Evolutionary conservation across 331 rosid genomes (phyloP).

Genomic region (Acacia pycnantha): DNA sequence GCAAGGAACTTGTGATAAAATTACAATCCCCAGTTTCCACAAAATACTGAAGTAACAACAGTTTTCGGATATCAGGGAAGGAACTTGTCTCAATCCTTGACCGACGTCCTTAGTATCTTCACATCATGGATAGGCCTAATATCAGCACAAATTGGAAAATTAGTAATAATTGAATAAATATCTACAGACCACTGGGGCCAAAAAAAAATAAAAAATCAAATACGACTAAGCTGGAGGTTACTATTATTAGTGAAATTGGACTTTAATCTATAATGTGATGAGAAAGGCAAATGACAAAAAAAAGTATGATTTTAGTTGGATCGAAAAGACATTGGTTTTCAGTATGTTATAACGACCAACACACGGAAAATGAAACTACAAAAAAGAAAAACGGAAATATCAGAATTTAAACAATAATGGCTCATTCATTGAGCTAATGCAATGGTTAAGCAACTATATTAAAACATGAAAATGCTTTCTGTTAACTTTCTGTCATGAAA

Average conservation of each 20-base stretch:
- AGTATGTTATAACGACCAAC: background rate
- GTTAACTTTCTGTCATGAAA: background rate
- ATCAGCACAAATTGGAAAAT: constrained; percentile 6
- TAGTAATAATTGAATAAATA: background rate
- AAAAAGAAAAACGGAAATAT: background rate
- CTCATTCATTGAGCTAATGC: background rate
- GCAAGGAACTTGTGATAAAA: background rate
- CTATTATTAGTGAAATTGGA: background rate
- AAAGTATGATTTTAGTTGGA: background rate
- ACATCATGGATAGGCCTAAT: constrained; percentile 95
- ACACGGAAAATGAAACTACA: background rate
- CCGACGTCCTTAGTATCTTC: constrained; percentile 78
- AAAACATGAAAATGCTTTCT: background rate
- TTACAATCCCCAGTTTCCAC: background rate
- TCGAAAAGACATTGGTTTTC: background rate
- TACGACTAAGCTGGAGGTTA: background rate
- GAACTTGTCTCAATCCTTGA: constrained; percentile 62
- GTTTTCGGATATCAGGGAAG: background rate
- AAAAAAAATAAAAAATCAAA: background rate
- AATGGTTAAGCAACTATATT: background rate
- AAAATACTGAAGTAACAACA: background rate
- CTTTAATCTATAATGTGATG: background rate
- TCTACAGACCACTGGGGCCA: background rate
- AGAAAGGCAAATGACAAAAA: background rate
- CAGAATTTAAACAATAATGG: background rate